These are phyloP conservation scores for Trichoderma gracile DNA, from an alignment of 2,329 filamentous ascomycete genomes.

Conservation along the genomic window DNA sequence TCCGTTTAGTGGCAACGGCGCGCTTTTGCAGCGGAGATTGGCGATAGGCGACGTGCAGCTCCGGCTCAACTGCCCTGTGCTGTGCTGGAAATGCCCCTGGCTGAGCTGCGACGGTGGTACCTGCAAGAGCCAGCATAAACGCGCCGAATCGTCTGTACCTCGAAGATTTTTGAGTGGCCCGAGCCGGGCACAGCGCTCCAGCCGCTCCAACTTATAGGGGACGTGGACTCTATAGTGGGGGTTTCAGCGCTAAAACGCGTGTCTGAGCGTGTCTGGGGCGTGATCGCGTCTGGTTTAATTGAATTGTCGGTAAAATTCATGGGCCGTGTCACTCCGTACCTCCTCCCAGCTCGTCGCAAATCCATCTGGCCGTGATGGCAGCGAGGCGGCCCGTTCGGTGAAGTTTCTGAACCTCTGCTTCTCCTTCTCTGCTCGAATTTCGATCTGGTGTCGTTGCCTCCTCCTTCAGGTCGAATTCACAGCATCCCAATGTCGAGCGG, in stretches of 20 bases:
- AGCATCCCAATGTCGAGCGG: conserved; percentile 20
- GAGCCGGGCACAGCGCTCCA: background rate
- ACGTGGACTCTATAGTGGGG: conserved; percentile 6
- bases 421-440: background rate
- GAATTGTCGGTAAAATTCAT: conserved; percentile 19
- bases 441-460: background rate
- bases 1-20: background rate
- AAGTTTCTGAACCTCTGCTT: background rate
- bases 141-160: conserved; percentile 3
- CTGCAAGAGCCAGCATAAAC: background rate
- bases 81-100: background rate
- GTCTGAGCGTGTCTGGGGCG: conserved; percentile 25
- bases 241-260: conserved; percentile 19
- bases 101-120: background rate
- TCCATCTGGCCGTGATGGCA: conserved; percentile 6
- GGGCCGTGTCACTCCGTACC: conserved; percentile 19
- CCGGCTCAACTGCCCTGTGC: background rate
- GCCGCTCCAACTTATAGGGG: background rate
- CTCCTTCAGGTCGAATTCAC: background rate
- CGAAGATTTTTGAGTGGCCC: background rate
- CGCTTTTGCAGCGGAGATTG: background rate
- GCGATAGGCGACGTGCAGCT: conserved; percentile 21
- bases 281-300: conserved; percentile 29
- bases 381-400: background rate
- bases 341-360: conserved; percentile 17